A percentile compares a stretch with the other conserved stretches of the same genome.
phyloP scores from a whole-genome alignment of 73 alveolate species.

The Diophrys appendiculata region DNA sequence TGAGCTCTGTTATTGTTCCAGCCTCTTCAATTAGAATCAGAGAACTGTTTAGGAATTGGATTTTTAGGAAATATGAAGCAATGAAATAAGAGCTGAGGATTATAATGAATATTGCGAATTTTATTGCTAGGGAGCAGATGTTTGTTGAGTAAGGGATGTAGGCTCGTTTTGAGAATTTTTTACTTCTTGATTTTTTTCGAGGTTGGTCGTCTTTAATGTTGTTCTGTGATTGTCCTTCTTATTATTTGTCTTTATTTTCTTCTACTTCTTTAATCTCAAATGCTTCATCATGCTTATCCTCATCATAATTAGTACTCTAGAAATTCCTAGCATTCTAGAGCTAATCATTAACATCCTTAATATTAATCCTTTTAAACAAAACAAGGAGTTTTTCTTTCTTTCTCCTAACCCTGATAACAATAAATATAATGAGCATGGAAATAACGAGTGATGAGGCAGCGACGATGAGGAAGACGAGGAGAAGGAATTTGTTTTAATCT shows the following conservation, averaged over 20 bases:
- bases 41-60: slow-evolving; percentile 14
- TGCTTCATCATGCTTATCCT: slow-evolving; percentile 45
- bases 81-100: slow-evolving; percentile 48
- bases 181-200: slow-evolving; percentile 57
- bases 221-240: slow-evolving; percentile 16
- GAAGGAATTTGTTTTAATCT: slow-evolving; percentile 8
- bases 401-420: slow-evolving; percentile 45
- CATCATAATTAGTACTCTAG: slow-evolving; percentile 51
- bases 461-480: slow-evolving; percentile 24
- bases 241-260: slow-evolving; percentile 41
- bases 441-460: slow-evolving; percentile 38
- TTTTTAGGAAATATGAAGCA: slow-evolving; percentile 25
- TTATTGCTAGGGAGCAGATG: slow-evolving; percentile 23
- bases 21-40: slow-evolving; percentile 31
- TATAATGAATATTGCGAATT: slow-evolving; percentile 20
- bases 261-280: slow-evolving; percentile 42
- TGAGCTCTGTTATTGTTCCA: slow-evolving; percentile 43
- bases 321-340: slow-evolving; percentile 41
- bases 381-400: slow-evolving; percentile 48
- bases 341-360: slow-evolving; percentile 45
- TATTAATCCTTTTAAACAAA: slow-evolving; percentile 36
- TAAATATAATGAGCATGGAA: slow-evolving; percentile 44
- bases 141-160: slow-evolving; percentile 48
- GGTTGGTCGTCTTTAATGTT: too few relatives aligned
- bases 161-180: too few relatives aligned